These are phyloP conservation scores for Pyrenula massariospora DNA, from an alignment of 495 filamentous ascomycete genomes.

Conservation along the genomic window DNA sequence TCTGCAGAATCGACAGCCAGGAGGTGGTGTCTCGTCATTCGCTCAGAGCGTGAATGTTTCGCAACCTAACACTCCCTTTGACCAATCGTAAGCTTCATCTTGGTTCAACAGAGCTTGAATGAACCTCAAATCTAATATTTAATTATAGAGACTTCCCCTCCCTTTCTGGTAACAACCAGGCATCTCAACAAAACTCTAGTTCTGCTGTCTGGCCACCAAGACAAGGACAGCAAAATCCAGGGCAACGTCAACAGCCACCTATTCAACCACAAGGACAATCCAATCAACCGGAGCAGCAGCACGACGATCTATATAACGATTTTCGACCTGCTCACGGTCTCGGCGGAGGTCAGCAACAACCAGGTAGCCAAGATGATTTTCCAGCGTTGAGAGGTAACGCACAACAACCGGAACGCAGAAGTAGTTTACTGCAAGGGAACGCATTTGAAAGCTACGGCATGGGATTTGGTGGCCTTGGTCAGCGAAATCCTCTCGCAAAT, in stretches of 20 bases:
- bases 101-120: neutral
- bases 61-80: conserved; percentile 62
- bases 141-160: conserved; percentile 68
- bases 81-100: conserved; percentile 60
- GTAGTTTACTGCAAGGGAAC: conserved; percentile 51
- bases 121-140: conserved; percentile 7
- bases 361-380: conserved; percentile 68
- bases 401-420: conserved; percentile 53
- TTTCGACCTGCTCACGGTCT: neutral
- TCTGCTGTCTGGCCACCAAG: conserved; percentile 60
- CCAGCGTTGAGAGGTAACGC: conserved; percentile 66
- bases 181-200: conserved; percentile 46
- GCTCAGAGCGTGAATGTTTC: conserved; percentile 71
- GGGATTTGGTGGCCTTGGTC: conserved; percentile 24
- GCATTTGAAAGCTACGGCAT: conserved; percentile 47
- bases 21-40: conserved; percentile 54
- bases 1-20: conserved; percentile 48
- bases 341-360: conserved; percentile 44
- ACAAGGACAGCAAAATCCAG: conserved; percentile 44
- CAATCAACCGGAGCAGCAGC: neutral
- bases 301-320: conserved; percentile 14
- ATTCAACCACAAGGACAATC: conserved; percentile 47
- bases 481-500: conserved; percentile 16
- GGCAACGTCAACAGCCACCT: conserved; percentile 55
- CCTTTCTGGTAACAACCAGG: conserved; percentile 58